Percentiles rank a stretch among this genome's conserved stretches.
Conservation (phyloP, 106 monocot species). For the Alisma plantagoaquatica region DNA sequence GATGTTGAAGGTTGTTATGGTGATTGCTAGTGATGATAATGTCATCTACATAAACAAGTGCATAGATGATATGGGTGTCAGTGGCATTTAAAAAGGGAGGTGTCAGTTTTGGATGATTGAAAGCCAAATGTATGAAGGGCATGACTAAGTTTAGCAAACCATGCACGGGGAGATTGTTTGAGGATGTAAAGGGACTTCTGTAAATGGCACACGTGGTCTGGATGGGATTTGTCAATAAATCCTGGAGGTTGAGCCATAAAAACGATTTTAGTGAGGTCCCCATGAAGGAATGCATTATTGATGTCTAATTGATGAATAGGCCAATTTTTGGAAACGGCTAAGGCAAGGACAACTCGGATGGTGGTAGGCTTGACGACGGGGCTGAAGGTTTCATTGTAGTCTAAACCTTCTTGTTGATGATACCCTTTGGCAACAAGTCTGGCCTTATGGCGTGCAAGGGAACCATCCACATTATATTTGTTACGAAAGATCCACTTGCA, state of each 20-base stretch:
- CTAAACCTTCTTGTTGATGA: background rate
- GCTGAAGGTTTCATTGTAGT: constrained; percentile 1
- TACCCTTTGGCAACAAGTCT: background rate
- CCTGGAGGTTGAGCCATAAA: constrained; percentile 3
- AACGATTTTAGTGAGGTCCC: background rate
- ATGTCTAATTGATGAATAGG: background rate
- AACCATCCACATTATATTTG: background rate
- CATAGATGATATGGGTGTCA: background rate
- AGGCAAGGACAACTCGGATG: background rate
- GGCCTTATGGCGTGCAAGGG: background rate
- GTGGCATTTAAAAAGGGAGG: background rate
- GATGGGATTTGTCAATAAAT: background rate
- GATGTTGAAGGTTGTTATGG: background rate
- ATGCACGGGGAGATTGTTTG: background rate
- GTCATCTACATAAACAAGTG: background rate
- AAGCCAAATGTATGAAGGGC: background rate
- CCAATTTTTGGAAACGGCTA: background rate
- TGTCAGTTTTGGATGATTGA: background rate
- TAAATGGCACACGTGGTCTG: background rate
- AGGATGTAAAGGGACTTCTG: background rate
- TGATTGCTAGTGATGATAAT: background rate
- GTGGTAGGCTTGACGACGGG: background rate
- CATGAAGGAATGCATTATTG: background rate
- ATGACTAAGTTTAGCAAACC: background rate
- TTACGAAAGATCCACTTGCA: background rate